Percentiles rank a stretch among this genome's conserved stretches.
Conservation (phyloP, 345 rosid species). For the Excoecaria agallocha region DNA sequence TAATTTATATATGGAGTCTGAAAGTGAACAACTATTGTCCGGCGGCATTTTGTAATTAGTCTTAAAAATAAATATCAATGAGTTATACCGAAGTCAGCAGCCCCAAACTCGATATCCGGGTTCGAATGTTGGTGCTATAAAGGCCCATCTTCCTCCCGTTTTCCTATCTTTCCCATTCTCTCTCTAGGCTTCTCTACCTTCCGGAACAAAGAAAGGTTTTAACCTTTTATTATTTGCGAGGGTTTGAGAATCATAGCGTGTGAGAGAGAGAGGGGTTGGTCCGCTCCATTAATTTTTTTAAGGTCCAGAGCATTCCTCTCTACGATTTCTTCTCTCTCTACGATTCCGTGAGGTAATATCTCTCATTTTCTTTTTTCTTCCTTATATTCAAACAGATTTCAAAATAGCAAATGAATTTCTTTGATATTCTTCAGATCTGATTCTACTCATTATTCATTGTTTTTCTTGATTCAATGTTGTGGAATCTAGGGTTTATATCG, state of each 20-base stretch:
- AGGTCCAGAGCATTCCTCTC: not conserved
- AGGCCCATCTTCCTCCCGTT: too few species aligned
- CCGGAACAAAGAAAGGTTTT: not conserved
- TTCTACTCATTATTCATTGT: not conserved
- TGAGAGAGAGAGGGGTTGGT: not conserved
- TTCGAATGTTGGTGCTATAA: too few species aligned
- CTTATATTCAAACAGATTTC: not conserved
- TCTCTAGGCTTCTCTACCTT: not conserved
- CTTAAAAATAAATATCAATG: too few species aligned
- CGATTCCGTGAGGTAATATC: slow-evolving; percentile 5
- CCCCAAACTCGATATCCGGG: too few species aligned
- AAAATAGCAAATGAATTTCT: not conserved
- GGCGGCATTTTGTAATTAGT: too few species aligned
- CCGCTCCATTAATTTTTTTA: too few species aligned
- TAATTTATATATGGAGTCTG: too few species aligned
- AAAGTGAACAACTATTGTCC: too few species aligned
- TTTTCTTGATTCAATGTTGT: not conserved
- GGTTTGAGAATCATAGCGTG: not conserved
- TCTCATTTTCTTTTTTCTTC: not conserved
- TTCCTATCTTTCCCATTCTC: too few species aligned
- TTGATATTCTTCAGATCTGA: slow-evolving; percentile 3
- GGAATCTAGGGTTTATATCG: slow-evolving; percentile 3
- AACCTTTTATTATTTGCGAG: not conserved
- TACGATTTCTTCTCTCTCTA: not conserved
- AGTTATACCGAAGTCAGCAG: too few species aligned